Evolutionary conservation across 208 protist species (phyloP).

Genomic region (Naegleria fowleri): DNA sequence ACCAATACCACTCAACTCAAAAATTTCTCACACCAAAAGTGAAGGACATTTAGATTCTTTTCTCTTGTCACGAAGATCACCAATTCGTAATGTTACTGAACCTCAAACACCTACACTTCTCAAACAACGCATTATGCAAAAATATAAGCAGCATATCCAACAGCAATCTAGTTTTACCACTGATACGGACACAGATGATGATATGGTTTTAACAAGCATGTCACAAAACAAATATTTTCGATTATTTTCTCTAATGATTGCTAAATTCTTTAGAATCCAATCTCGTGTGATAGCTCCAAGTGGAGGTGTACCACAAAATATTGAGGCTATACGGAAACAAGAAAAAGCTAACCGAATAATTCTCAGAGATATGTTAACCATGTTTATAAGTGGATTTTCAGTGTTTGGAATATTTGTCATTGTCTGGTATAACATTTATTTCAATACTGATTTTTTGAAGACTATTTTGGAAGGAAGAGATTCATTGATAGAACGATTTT

Average conservation of each 20-base stretch:
- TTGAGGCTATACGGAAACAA: not conserved
- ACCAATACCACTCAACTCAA: not conserved
- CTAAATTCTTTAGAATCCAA: not conserved
- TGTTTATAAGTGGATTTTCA: constrained; percentile 4
- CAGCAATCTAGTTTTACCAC: not conserved
- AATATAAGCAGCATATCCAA: not conserved
- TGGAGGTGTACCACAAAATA: not conserved
- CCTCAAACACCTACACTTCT: not conserved
- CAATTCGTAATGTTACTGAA: not conserved
- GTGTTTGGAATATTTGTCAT: not conserved
- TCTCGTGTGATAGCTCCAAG: not conserved
- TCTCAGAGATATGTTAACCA: not conserved
- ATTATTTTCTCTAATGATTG: not conserved
- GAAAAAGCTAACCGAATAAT: not conserved
- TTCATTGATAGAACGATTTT: not conserved
- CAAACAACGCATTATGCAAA: not conserved
- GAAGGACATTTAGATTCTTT: not conserved
- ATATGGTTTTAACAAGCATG: not conserved
- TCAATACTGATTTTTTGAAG: not conserved
- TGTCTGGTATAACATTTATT: not conserved
- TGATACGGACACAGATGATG: not conserved
- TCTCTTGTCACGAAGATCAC: not conserved
- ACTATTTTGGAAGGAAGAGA: not conserved
- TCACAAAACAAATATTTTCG: not conserved
- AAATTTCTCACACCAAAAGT: not conserved